Evolutionary conservation across 495 filamentous ascomycete species (phyloP), one percentile per base, ranked within the genome.

Genomic region (Hypoxylon fragiforme): DNA sequence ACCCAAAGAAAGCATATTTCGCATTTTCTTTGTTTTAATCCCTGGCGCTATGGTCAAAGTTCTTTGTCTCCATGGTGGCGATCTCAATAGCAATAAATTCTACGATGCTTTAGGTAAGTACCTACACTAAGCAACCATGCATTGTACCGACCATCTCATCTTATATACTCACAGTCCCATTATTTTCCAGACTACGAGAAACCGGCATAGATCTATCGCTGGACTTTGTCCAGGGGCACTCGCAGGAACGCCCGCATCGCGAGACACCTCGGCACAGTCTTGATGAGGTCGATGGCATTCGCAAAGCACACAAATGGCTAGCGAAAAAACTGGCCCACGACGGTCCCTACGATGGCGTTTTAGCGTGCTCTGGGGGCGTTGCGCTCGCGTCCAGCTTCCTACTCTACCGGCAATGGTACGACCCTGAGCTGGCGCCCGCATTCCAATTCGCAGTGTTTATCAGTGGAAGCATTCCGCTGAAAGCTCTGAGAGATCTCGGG

Each of bases 61-160:
- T 44, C 78, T 88, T 34, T 83, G 82, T 50, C 81, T 87, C 13
- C 84, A 88, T 62, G 85, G 81, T 7, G 74, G 76, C 51, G 84
- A 82, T 22, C 86, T 84, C 22, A 85, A 81, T 57, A 75, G 66
- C 31, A 49, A 65, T 0, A 82, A 84, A 48, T 83, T 87, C 63
- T 73, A 77, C 49, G 77, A 81, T 2, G 82, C 86, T 54, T 80
- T 81, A 7, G 70, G 84, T 81, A 57, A 61, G 70, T 64, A 54
- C 8, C 53, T n/a, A n/a, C n/a, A n/a, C n/a, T n/a, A n/a, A n/a
- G n/a, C n/a, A n/a, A n/a, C n/a, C 48, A 31, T 37, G 22, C 13
- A 22, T 24, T 21, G 15, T 38, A 3, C 14, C 16, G 14, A 9
- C 11, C 14, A 45, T 31, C n/a, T 18, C 31, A 11, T 47, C 48